Conservation (phyloP, 169 alveolate genomes). For the Eimeria acervulina region DNA sequence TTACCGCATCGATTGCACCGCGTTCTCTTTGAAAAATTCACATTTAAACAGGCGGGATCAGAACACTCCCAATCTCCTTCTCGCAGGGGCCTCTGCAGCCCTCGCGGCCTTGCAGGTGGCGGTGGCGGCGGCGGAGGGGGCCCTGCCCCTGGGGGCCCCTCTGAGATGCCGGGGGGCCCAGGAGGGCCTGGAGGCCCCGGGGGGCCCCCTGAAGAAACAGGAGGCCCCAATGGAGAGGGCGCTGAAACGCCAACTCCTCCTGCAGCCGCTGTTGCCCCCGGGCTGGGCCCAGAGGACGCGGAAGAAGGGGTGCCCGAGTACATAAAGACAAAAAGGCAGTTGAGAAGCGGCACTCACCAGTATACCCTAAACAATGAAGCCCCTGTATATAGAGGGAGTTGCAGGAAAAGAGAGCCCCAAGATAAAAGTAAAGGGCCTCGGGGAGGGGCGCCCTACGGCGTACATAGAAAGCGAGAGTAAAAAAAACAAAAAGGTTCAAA, state of each 20-base stretch:
- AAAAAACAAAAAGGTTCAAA: neutral
- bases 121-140: conserved; percentile 51
- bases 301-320: neutral
- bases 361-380: neutral
- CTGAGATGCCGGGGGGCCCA: neutral
- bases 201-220: neutral
- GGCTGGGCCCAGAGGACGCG: conserved; percentile 24
- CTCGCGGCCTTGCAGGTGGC: conserved; percentile 40
- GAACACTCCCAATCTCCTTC: conserved; percentile 85
- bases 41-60: conserved; percentile 86
- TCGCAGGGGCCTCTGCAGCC: conserved; percentile 34
- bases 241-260: neutral
- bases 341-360: neutral
- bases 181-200: neutral
- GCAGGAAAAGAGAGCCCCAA: too few species aligned
- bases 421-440: neutral
- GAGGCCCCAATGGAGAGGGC: neutral
- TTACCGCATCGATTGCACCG: conserved; percentile 90
- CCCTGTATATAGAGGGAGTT: too few species aligned
- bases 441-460: neutral
- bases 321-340: neutral
- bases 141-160: neutral
- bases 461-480: neutral
- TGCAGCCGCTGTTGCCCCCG: neutral
- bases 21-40: conserved; percentile 90